Evolutionary conservation across 73 alveolate genomes (phyloP), one percentile per base, ranked within the genome.

Genomic region (Paramecium primaurelia): DNA sequence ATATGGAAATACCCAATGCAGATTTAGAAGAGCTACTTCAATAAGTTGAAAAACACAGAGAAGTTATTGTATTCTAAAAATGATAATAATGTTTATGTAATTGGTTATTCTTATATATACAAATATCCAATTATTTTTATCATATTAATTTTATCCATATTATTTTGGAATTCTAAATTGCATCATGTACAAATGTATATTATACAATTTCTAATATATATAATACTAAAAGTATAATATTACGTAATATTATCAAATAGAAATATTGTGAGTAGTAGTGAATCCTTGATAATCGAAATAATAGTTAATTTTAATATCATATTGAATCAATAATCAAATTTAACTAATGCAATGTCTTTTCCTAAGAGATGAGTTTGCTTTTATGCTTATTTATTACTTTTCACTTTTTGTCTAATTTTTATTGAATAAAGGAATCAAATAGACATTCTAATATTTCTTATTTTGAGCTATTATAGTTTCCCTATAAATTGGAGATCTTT

Each of bases 1-100:
- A 75, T 75, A 75, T 75, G 88, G 88, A 75, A 30, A 40, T 75
- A 30, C 58, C 88, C 42, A 75, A 75, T 16, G 68, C 4, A 30
- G 88, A 75, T 22, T 1, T 40, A 37, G 59, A 75, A 12, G 88
- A 75, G 30, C 30, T 68, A 68, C 47, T 68, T 32, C 14, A 6
- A 32, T 51, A 68, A 6, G 84, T 68, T 68, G 84, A 68, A 68
- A 68, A 68, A 34, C 47, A 68, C 14, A 68, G 84, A 68, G 84
- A 54, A 34, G n/a, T 54, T n/a, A 54, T 54, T 54, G 69, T 54
- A n/a, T 54, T 54, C 69, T 54, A 54, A 54, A 54, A 54, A 54
- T 54, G 69, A 54, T 54, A 54, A 54, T 22, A 54, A n/a, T 54
- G 30, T 54, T 54, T 54, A 54, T 54, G 69, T 54, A 54, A 54